These are phyloP conservation scores for Trifolium subterraneum DNA, from an alignment of 306 rosid species.

Conservation along the genomic window DNA sequence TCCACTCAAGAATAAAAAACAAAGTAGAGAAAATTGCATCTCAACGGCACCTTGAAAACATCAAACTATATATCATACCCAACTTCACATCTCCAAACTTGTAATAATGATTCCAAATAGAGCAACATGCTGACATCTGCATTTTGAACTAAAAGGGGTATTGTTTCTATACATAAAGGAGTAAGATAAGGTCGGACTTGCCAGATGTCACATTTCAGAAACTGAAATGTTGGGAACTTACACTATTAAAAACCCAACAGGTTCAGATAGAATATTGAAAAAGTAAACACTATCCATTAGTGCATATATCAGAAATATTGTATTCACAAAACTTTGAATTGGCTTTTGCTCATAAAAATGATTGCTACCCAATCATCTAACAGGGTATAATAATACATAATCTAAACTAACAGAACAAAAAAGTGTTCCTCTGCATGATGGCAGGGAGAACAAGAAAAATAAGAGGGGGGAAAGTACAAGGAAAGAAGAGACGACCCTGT, in stretches of 20 bases:
- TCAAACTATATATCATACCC: background rate
- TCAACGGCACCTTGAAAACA: background rate
- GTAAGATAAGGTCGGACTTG: conserved; percentile 34
- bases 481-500: conserved; percentile 85
- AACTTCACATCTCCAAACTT: conserved; percentile 12
- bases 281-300: conserved; percentile 45
- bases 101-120: background rate
- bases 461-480: conserved; percentile 40
- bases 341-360: conserved; percentile 78
- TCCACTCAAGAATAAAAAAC: background rate
- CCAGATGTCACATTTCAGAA: conserved; percentile 42
- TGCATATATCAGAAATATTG: conserved; percentile 60
- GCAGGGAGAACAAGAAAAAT: conserved; percentile 51
- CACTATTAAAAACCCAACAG: conserved; percentile 44
- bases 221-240: conserved; percentile 2
- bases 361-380: conserved; percentile 65
- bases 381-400: conserved; percentile 70
- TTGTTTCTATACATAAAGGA: conserved; percentile 7
- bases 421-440: conserved; percentile 56
- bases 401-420: conserved; percentile 69
- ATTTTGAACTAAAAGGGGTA: conserved; percentile 9
- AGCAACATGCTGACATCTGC: conserved; percentile 20
- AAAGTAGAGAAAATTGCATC: background rate
- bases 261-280: conserved; percentile 46
- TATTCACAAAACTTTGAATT: conserved; percentile 85